Base-by-base conservation (phyloP, 192 early-diverging fungal species). In the Backusella morwellensis region DNA sequence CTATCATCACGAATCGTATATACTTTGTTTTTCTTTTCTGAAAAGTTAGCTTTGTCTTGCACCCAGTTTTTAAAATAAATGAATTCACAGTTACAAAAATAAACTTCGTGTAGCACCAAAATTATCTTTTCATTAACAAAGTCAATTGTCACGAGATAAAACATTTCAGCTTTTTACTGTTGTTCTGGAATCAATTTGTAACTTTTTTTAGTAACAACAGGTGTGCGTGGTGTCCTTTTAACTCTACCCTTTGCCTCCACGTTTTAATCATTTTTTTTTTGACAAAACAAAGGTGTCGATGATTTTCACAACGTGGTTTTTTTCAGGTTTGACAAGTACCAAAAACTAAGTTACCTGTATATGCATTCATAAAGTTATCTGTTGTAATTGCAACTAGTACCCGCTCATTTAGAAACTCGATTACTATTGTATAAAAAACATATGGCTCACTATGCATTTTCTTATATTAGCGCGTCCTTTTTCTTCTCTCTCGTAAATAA, bases 281-380 rank as follows among this genome's bases (percentile, higher is more conserved):
- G 36, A 70, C 35, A 70, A 70, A 70, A 40, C 35, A 41, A 70
- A 70, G 9, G 21, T 36, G 21, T 70, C n/a, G 35, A 70, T 40
- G 35, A 70, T 59, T 59, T 59, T 40, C 35, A 38, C 68, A 70
- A 70, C 68, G 68, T 70, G 68, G 68, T 35, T 40, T 40, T 70
- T 38, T 70, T 69, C 35, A 68, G 36, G 56, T 59, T 23, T 59
- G 35, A 38, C 68, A 69, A n/a, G n/a, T 23, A 70, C 68, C 8
- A 70, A 40, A 68, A 21, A 35, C 8, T 70, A 63, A 63, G 8
- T 29, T 63, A 63, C 56, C 21, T 63, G 5, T 59, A 21, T 59
- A 63, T 63, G 26, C 56, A 29, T 63, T 63, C 23, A 29, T 63
- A 63, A 29, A 63, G 56, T 29, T 63, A 26, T 63, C 23, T 63